Evolutionary conservation across 768 basidiomycete species (phyloP), one percentile per base, ranked within the genome.

Genomic region (Pulveroboletus sp.): DNA sequence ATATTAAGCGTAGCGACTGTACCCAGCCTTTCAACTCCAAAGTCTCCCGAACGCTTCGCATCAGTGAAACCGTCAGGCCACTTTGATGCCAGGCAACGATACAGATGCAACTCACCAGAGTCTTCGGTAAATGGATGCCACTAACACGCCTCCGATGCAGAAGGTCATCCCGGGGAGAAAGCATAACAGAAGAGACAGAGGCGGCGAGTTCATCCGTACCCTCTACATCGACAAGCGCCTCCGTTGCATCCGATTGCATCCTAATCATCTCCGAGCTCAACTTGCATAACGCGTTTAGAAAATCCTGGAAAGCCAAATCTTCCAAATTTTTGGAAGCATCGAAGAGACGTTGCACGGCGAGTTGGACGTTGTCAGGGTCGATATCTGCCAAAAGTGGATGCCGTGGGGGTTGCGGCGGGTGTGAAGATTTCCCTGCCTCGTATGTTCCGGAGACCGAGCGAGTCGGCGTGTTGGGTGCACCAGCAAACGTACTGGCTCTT

Each of bases 201-300:
- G 62, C 68, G 30, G 58, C 53, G 29, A 72, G 54, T 30, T 74
- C 73, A 26, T 69, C 69, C 10, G 53, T 43, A 40, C 63, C 63
- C 31, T 68, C 70, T 10, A 54, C 56, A 53, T 62, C 62, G 46
- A 61, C 62, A 17, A 65, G 71, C 34, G 39, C 17, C 20, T 46
- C 58, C 19, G 41, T 52, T 22, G 47, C 57, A 41, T 75, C 77
- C 4, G 79, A 80, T 67, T 91, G 86, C 83, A 96, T 86, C 31
- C 86, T 86, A 17, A 97, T 82, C 93, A 98, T 97, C 68, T 93
- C 93, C 10, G 81, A 76, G 61, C 92, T 95, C 22, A 98, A 71
- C 59, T 80, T 84, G 65, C 92, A 94, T 43, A 97, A 67, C 3
- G 94, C 89, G 9, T 63, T 66, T 27, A 83, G 71, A 54, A 98